A percentile compares a stretch with the other conserved stretches of the same genome.
phyloP scores from a whole-genome alignment of 768 basidiomycete species.

The Leccinum disarticulatum region DNA sequence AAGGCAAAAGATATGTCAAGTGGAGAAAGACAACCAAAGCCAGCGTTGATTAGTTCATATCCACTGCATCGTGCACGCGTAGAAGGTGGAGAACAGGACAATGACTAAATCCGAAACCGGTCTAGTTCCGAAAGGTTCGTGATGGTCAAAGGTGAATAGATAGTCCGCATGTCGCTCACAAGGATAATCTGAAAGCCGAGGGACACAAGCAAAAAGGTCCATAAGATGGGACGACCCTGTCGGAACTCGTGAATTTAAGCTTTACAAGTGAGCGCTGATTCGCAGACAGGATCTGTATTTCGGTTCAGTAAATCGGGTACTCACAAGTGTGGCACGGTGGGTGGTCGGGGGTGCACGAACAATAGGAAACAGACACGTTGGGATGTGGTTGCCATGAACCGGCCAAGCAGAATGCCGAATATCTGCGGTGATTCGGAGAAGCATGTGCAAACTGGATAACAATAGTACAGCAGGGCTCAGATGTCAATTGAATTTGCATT shows the following conservation, averaged over 20 bases:
- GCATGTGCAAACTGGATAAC: conserved; percentile 16
- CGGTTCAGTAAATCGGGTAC: conserved; percentile 10
- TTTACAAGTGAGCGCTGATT: conserved; percentile 12
- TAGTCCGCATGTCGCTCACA: conserved; percentile 19
- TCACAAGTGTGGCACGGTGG: conserved; percentile 5
- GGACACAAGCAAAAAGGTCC: conserved; percentile 11
- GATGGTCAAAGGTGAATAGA: conserved; percentile 17
- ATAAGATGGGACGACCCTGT: conserved; percentile 9
- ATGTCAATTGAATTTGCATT: conserved; percentile 18
- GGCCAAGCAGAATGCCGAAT: conserved; percentile 4
- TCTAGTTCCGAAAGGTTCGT: conserved; percentile 31
- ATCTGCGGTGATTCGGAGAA: neutral
- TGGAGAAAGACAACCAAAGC: conserved; percentile 4
- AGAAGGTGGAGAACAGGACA: conserved; percentile 27
- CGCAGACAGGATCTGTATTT: conserved; percentile 5
- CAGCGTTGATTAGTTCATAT: conserved; percentile 20
- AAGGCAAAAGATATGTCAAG: conserved; percentile 18
- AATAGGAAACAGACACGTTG: conserved; percentile 26
- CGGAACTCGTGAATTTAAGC: conserved; percentile 19
- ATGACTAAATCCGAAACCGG: conserved; percentile 38
- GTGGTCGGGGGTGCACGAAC: conserved; percentile 16
- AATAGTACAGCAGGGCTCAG: conserved; percentile 15
- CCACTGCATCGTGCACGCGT: conserved; percentile 12
- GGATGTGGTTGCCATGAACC: conserved; percentile 17
- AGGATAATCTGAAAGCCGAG: conserved; percentile 4